A percentile compares a stretch with the other conserved stretches of the same genome.
Evolutionary conservation across 495 filamentous ascomycete species (phyloP).

Genomic region (Symbiotaphrina buchneri): DNA sequence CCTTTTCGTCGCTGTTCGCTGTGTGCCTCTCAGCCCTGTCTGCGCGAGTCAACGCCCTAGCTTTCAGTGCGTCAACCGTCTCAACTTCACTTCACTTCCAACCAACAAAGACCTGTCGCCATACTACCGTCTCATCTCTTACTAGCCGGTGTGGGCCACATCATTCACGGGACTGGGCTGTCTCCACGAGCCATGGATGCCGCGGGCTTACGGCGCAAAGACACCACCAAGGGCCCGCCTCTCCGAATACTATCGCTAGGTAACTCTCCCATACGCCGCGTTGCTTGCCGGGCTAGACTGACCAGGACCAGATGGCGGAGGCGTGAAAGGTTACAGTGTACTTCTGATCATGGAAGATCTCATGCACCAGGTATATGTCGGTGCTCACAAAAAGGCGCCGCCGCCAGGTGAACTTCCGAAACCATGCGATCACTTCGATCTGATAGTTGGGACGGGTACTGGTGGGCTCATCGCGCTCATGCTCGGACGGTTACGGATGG

Average conservation of each 20-base stretch:
- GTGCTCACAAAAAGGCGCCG: slow-evolving; percentile 62
- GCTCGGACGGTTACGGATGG: slow-evolving; percentile 77
- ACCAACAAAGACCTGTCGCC: too few species aligned
- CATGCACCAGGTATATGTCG: slow-evolving; percentile 83
- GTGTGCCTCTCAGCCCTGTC: too few species aligned
- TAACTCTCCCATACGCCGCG: slow-evolving; percentile 17
- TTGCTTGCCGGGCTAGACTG: slow-evolving; percentile 1
- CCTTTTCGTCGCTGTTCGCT: too few species aligned
- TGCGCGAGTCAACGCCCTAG: too few species aligned
- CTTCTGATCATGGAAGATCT: slow-evolving; percentile 86
- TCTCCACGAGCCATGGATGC: slow-evolving; percentile 7
- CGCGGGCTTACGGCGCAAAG: slow-evolving; percentile 40
- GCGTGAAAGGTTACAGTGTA: slow-evolving; percentile 93
- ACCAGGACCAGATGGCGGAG: slow-evolving; percentile 56
- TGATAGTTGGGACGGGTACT: slow-evolving; percentile 86
- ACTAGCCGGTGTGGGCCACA: too few species aligned
- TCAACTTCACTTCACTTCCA: too few species aligned
- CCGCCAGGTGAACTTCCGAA: slow-evolving; percentile 78
- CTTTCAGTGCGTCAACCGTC: too few species aligned
- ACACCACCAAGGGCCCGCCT: slow-evolving; percentile 87
- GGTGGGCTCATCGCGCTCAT: slow-evolving; percentile 92
- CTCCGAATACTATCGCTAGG: slow-evolving; percentile 78
- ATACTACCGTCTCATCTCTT: too few species aligned
- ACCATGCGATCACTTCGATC: slow-evolving; percentile 94
- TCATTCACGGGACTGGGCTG: too few species aligned